Conservation (phyloP, 768 basidiomycete species). For the Leccinum barrowsii region DNA sequence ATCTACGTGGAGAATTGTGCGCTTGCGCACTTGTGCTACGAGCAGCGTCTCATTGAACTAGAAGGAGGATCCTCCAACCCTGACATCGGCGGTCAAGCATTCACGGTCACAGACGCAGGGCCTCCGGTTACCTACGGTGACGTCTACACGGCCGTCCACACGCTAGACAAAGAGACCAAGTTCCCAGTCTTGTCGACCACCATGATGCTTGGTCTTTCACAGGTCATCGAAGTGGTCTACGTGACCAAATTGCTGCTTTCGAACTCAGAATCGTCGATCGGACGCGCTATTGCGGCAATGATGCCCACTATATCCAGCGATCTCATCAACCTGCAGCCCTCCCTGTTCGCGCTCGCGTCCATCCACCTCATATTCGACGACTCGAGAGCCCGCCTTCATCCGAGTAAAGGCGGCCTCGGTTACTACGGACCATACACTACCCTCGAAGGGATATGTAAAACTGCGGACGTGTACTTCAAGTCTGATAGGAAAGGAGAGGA, state of each 20-base stretch:
- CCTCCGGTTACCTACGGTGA: slow-evolving; percentile 63
- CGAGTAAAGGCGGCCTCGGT: slow-evolving; percentile 59
- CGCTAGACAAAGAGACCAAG: slow-evolving; percentile 52
- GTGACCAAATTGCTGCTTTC: slow-evolving; percentile 42
- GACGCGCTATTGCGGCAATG: slow-evolving; percentile 33
- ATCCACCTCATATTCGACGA: slow-evolving; percentile 64
- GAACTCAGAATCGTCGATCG: slow-evolving; percentile 25
- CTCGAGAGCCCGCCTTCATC: slow-evolving; percentile 54
- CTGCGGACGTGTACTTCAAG: slow-evolving; percentile 45
- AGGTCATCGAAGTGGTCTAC: slow-evolving; percentile 56
- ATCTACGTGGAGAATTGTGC: slow-evolving; percentile 76
- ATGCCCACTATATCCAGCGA: slow-evolving; percentile 48
- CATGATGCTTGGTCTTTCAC: slow-evolving; percentile 58
- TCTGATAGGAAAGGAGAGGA: slow-evolving; percentile 36
- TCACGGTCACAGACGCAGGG: slow-evolving; percentile 63
- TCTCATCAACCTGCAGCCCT: slow-evolving; percentile 54
- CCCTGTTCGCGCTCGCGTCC: slow-evolving; percentile 50
- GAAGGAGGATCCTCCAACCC: slow-evolving; percentile 41
- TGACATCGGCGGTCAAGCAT: slow-evolving; percentile 73
- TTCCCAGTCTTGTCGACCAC: slow-evolving; percentile 61
- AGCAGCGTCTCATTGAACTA: slow-evolving; percentile 61
- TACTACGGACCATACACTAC: slow-evolving; percentile 59
- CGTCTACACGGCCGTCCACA: slow-evolving; percentile 49
- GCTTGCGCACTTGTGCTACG: slow-evolving; percentile 68
- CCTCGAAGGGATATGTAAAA: slow-evolving; percentile 54